Conservation (phyloP, 2,329 filamentous ascomycete species). For the Penicillium glabrum region DNA sequence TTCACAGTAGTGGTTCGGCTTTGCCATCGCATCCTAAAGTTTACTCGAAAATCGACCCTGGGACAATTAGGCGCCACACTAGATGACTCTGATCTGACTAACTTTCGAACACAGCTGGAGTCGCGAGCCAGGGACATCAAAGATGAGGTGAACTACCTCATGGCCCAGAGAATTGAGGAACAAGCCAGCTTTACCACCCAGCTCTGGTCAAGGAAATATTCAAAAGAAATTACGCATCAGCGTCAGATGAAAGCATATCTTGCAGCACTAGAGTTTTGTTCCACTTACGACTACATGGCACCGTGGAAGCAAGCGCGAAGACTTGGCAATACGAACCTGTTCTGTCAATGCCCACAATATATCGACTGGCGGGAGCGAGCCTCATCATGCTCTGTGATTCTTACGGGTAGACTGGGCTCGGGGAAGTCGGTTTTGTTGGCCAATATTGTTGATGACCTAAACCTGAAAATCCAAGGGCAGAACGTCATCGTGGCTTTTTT, state of each 20-base stretch:
- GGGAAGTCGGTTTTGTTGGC: constrained; percentile 49
- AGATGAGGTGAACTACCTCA: constrained; percentile 27
- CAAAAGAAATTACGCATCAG: not conserved
- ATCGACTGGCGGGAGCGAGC: constrained; percentile 25
- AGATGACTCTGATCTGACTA: constrained; percentile 29
- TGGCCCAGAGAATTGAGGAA: constrained; percentile 23
- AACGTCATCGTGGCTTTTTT: constrained; percentile 30
- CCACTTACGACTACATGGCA: constrained; percentile 41
- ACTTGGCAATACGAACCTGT: constrained; percentile 34
- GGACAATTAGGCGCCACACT: constrained; percentile 31
- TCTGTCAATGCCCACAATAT: constrained; percentile 22
- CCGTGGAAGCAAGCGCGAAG: constrained; percentile 47
- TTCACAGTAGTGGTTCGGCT: constrained; percentile 42
- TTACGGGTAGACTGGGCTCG: constrained; percentile 43
- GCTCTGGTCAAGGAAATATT: not conserved
- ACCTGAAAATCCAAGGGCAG: constrained; percentile 15
- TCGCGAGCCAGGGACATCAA: constrained; percentile 39
- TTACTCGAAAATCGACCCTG: constrained; percentile 34
- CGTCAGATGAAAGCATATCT: constrained; percentile 5
- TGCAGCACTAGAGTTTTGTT: constrained; percentile 42
- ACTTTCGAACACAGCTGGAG: constrained; percentile 32
- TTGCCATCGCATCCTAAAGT: constrained; percentile 37
- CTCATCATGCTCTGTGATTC: constrained; percentile 34
- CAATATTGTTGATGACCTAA: constrained; percentile 45
- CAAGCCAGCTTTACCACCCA: not conserved